Base-by-base conservation (phyloP, 176 grass and related monocot species). In the Juncus effusus region DNA sequence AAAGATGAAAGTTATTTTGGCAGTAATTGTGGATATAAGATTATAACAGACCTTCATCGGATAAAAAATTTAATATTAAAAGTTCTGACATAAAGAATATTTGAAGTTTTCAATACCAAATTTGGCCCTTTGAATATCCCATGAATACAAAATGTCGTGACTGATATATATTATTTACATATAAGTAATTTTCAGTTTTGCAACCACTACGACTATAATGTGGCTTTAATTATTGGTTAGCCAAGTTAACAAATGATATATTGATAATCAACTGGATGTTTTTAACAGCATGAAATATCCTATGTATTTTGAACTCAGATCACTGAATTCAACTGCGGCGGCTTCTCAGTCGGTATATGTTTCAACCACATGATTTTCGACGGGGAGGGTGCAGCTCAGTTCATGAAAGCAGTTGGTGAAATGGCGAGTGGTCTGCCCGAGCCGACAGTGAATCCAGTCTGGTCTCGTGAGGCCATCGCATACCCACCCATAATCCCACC, bases 291-390 rank as follows among this genome's bases (percentile, higher is more conserved):
- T 69, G 16, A 63, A 8, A 42, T 6, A 51, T 63, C 9, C 16
- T 54, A 70, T 76, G 9, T 4, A 5, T 56, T 10, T 53, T 37
- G 56, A 77, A 10, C 8, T 45, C 50, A 77, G 74, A 60, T 77
- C 7, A 77, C 74, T 10, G n/a, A 77, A 63, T 77, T 77, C 62
- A 60, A 19, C 37, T 77, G 74, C 13, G 62, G 62, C 11, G 74
- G 74, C 15, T 77, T 76, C 15, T 59, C 64, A 13, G 36, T 76
- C 16, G 73, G 73, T 2, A 12, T 76, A n/a, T 13, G 13, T 36
- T 0, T 11, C 35, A 35, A 56, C 36, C 13, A 45, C 11, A 7
- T 61, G 3, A 13, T 28, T 42, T 49, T 7, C 6, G 41, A 28
- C 13, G 15, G 61, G 9, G 2, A 5, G 28, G 9, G 59, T 37